Evolutionary conservation across 305 asterid species (phyloP).

Genomic region (Fraxinus paxiana): DNA sequence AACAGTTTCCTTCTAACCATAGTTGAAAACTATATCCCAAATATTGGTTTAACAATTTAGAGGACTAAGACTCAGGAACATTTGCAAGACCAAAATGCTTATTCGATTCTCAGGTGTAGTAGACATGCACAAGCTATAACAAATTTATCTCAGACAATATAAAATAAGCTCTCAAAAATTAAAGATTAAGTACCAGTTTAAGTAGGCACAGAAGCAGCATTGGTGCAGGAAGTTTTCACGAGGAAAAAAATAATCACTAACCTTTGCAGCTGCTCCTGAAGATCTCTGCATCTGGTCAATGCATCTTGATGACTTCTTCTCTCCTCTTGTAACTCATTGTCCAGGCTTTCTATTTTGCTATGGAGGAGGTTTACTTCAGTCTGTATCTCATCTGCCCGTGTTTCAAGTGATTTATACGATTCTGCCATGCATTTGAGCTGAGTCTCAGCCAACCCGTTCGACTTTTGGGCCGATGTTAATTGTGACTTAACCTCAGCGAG

Average conservation of each 20-base stretch:
- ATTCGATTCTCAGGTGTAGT: not conserved
- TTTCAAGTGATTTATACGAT: slow-evolving; percentile 80
- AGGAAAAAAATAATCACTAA: slow-evolving; percentile 21
- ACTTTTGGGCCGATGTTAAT: slow-evolving; percentile 63
- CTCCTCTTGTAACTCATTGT: slow-evolving; percentile 70
- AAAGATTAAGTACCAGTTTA: not conserved
- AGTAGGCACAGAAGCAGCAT: not conserved
- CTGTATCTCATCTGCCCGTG: slow-evolving; percentile 67
- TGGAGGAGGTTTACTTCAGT: slow-evolving; percentile 59
- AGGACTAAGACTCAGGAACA: not conserved
- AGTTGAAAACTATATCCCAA: not conserved
- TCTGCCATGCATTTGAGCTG: slow-evolving; percentile 99
- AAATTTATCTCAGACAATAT: not conserved
- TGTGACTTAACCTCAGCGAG: slow-evolving; percentile 73
- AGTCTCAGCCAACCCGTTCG: slow-evolving; percentile 83
- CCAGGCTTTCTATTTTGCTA: slow-evolving; percentile 53
- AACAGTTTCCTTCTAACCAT: not conserved
- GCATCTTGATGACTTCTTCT: slow-evolving; percentile 54
- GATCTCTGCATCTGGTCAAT: slow-evolving; percentile 59
- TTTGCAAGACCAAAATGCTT: not conserved
- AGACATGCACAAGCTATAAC: not conserved
- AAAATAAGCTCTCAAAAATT: not conserved
- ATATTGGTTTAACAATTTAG: not conserved
- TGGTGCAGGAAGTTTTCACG: not conserved
- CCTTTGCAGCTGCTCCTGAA: slow-evolving; percentile 74